Evolutionary conservation across 2,329 filamentous ascomycete species (phyloP).

Genomic region (Rhynchosporium agropyri): DNA sequence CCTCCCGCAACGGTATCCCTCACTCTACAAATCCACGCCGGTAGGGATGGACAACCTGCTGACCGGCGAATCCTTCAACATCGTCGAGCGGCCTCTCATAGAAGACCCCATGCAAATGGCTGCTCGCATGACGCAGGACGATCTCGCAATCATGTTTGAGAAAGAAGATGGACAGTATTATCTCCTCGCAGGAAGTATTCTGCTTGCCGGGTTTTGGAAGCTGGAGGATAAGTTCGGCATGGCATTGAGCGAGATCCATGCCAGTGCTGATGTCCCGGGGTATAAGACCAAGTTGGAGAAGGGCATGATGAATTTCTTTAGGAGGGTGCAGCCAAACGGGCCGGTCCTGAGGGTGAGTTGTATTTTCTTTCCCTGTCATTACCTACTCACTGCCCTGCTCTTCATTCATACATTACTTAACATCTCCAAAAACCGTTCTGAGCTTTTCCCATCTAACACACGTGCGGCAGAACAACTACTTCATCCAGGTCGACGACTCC

Average conservation of each 20-base stretch:
- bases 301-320: constrained; percentile 82
- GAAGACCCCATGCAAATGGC: constrained; percentile 81
- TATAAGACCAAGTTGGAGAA: constrained; percentile 72
- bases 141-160: constrained; percentile 84
- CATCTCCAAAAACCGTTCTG: not conserved
- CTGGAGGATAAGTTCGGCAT: constrained; percentile 81
- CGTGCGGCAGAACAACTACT: constrained; percentile 72
- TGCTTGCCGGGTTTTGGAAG: constrained; percentile 83
- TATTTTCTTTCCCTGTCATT: not conserved
- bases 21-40: constrained; percentile 64
- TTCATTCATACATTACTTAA: too few relatives aligned
- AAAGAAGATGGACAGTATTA: constrained; percentile 76
- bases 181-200: constrained; percentile 73
- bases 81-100: constrained; percentile 60
- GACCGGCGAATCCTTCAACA: constrained; percentile 73
- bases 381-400: too few relatives aligned
- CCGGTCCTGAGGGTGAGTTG: constrained; percentile 50
- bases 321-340: constrained; percentile 67
- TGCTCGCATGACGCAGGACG: constrained; percentile 76
- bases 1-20: constrained; percentile 74
- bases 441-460: constrained; percentile 26
- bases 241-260: constrained; percentile 78
- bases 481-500: constrained; percentile 80
- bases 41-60: constrained; percentile 70
- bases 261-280: constrained; percentile 73